Evolutionary conservation across 805 yeast species (phyloP), one percentile per base, ranked within the genome.

Genomic region (Cyberlindnera euphorbiiphila): DNA sequence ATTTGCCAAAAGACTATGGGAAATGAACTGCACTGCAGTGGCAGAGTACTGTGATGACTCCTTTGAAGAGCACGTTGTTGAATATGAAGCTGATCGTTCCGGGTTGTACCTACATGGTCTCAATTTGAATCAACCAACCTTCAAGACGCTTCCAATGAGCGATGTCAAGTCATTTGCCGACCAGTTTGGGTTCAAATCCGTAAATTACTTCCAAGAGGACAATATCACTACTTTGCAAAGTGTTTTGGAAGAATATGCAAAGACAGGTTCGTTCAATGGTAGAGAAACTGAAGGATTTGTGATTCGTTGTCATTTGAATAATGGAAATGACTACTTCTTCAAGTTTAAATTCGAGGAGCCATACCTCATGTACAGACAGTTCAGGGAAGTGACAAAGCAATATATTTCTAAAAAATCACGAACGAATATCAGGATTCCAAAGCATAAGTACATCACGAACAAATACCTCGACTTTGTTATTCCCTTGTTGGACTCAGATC

Each of bases 331-430:
- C 45, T 87, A 73, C 52, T 85, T 91, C 60, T 93, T 88, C 75
- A 93, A 93, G 62, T 93, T 68, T 65, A 93, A 93, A 60, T 93
- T 93, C 59, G 95, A 88, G 49, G 95, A 93, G 61, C 98, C 98
- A 0, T 93, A 93, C 56, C 63, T 88, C 30, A 72, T 93, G 72
- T 93, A 88, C 59, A 71, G 99, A 41, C 85, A 84, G 50, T 78
- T 94, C 75, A 72, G 99, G 47, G 98, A 93, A 53, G 84, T 78
- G 2, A 87, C 97, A 1, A 80, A 75, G 53, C 65, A 64, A 29
- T 73, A 74, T 43, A 68, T 84, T 9, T 40, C 51, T 0, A 41
- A 45, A 11, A 40, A 43, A 31, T 31, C 41, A 47, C 55, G 60
- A 47, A 38, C 51, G 10, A 57, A 69, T 11, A 60, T 70, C 6